These are phyloP conservation scores for Pythium periplocum DNA, from an alignment of 352 stramenopile genomes.

Conservation along the genomic window DNA sequence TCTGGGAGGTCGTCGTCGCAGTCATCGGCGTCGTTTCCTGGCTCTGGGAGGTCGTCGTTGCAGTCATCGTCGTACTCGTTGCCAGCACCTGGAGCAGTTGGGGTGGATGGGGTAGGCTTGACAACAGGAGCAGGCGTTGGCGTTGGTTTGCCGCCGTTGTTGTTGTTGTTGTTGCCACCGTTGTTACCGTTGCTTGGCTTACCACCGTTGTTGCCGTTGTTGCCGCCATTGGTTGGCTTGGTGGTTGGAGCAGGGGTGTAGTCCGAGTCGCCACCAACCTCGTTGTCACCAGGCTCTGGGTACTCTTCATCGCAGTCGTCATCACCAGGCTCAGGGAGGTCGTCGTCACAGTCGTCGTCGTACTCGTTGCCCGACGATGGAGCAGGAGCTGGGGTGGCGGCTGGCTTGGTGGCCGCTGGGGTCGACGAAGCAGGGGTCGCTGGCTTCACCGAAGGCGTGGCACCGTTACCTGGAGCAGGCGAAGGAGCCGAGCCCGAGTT, in stretches of 20 bases:
- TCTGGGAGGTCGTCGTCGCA: slow-evolving; percentile 9
- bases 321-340: slow-evolving; percentile 11
- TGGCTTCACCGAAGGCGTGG: slow-evolving; percentile 4
- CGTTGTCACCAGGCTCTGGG: slow-evolving; percentile 2
- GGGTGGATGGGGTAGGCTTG: no score
- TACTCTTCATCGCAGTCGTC: slow-evolving; percentile 17
- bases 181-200: no score
- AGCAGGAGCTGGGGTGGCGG: slow-evolving; percentile 1
- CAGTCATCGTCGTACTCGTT: no score
- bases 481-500: neutral
- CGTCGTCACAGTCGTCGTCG: slow-evolving; percentile 4
- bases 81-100: no score
- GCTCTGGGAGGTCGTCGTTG: no score
- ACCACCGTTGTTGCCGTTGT: neutral
- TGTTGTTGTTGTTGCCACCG: no score
- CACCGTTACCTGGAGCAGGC: neutral
- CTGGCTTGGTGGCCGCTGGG: neutral
- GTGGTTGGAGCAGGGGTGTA: no score
- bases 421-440: neutral
- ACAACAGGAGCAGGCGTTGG: no score
- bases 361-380: neutral
- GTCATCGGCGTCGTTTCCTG: neutral
- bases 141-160: no score
- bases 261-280: neutral
- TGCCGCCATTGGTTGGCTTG: no score